Evolutionary conservation across 2,329 filamentous ascomycete species (phyloP), one percentile per base, ranked within the genome.

Genomic region (Daldinia sp.): DNA sequence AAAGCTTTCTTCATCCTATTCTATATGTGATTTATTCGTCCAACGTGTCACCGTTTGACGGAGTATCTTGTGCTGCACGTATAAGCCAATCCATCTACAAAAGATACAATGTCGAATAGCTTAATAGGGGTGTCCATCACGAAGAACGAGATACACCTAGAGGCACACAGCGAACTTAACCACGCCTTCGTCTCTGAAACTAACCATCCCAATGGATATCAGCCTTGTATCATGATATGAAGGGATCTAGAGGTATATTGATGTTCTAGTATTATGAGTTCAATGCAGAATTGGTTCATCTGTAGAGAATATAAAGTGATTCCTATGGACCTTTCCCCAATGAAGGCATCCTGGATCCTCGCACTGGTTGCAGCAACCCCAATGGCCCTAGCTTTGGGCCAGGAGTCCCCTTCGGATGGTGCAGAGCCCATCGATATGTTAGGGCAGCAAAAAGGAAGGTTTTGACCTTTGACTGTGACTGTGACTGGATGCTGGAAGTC

Each of bases 271-370:
- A 11, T 48, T 30, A 21, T 27, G 21, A 32, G 27, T 30, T 19
- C 15, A 19, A 48, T 13, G 5, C 1, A 8, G 25, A 29, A 48
- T 13, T 4, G 6, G 17, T 32, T 19, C 15, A 48, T n/a, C 4
- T 13, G 8, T 17, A 30, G 9, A 48, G 11, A 3, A 30, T 48
- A 48, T 48, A 48, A 48, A 32, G 8, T 2, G 25, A n/a, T n/a
- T n/a, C n/a, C n/a, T n/a, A n/a, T n/a, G n/a, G n/a, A n/a, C n/a
- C n/a, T n/a, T n/a, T n/a, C n/a, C n/a, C n/a, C n/a, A n/a, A n/a
- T n/a, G 45, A 48, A 48, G 25, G 27, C 45, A 30, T 48, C 45
- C 19, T 48, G 45, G 45, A 48, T 48, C n/a, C 45, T 48, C 45
- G 25, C 45, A 48, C 25, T 48, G 15, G 25, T 48, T 17, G 45